Evolutionary conservation across 2,329 filamentous ascomycete species (phyloP), one percentile per base, ranked within the genome.

Genomic region (Waltergamsia citrina): DNA sequence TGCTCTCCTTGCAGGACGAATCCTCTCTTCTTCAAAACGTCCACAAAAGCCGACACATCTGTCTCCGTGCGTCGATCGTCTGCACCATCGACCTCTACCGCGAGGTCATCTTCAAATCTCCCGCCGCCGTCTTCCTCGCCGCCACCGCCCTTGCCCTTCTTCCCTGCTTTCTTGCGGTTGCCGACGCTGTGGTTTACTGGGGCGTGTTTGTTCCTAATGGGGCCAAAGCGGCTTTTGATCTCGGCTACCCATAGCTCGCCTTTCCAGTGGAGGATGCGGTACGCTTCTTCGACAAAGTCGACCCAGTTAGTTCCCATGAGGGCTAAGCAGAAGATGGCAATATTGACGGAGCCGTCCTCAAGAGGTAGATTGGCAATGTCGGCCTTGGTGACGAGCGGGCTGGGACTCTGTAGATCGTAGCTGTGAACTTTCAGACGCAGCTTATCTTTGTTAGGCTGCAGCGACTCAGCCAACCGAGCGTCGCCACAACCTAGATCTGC

Each of bases 221-320:
- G 67, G 31, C 49, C 58, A 52, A 98, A 96, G 21, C 92, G 82
- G 43, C 78, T 85, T 65, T 96, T 96, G 60, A 98, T 95, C 63
- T 98, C 92, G 31, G 86, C 85, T 33, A 98, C 75, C 92, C 92
- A 98, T 35, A 94, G 78, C 65, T 98, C 92, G 45, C 92, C 92
- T 52, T 92, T 90, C 74, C 87, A 88, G 51, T 86, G 81, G 41
- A 98, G 71, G 33, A 96, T 71, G 35, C 92, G 80, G 65, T 86
- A 94, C 11, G 90, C 90, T 63, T 98, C 92, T 60, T 96, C 92
- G 49, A 98, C 74, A 55, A 98, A 96, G 47, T 86, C 80, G 34
- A 94, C 74, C 90, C 92, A 98, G 63, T 98, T 98, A 36, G 92
- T 98, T 51, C 92, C 92, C 92, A 98, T 98, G 38, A 98, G 74